Conservation (phyloP, 305 asterid genomes). For the Petunia hybrid region DNA sequence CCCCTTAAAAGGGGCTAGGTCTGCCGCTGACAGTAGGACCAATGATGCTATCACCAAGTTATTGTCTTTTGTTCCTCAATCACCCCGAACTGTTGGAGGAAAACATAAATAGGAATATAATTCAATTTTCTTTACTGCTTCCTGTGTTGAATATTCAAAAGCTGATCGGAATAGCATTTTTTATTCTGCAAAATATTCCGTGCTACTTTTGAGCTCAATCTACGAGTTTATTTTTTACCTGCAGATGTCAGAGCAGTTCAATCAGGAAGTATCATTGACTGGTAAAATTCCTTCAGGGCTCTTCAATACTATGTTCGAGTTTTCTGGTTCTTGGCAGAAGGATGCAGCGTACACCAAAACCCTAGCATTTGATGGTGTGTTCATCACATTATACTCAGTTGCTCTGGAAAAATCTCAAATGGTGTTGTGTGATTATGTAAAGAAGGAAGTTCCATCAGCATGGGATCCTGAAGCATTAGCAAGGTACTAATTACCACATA, state of each 20-base stretch:
- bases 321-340: slow-evolving; percentile 95
- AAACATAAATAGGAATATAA: neutral
- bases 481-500: slow-evolving; percentile 58
- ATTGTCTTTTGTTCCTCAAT: neutral
- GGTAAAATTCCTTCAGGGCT: slow-evolving; percentile 96
- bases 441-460: slow-evolving; percentile 86
- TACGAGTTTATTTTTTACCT: slow-evolving; percentile 17
- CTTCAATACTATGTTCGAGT: slow-evolving; percentile 96
- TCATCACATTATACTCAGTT: slow-evolving; percentile 80
- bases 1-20: too few relatives aligned
- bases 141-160: neutral
- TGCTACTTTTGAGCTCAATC: neutral
- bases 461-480: slow-evolving; percentile 98
- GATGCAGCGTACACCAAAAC: slow-evolving; percentile 87
- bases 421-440: slow-evolving; percentile 83
- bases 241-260: slow-evolving; percentile 97
- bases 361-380: slow-evolving; percentile 94
- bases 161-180: neutral
- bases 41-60: neutral
- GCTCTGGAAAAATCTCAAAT: slow-evolving; percentile 95
- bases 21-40: neutral
- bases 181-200: neutral
- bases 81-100: neutral
- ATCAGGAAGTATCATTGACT: slow-evolving; percentile 82
- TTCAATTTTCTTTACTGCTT: neutral